A percentile compares a stretch with the other conserved stretches of the same genome.
phyloP scores from a whole-genome alignment of 1,139 yeast species.

The Yamadazyma siamensis region DNA sequence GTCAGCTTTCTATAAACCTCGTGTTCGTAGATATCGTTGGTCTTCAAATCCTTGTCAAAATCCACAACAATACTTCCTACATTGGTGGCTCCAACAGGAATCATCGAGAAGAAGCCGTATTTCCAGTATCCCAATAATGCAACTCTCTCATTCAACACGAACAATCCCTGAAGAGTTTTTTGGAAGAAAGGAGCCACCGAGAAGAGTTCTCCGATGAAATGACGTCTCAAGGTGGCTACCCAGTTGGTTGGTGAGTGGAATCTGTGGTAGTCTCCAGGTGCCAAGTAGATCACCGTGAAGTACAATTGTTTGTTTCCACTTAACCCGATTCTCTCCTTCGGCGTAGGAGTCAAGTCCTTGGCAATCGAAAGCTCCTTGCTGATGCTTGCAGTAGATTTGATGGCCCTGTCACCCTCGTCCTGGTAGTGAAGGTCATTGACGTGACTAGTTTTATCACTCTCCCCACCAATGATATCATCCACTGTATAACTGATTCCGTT shows the following conservation, averaged over 20 bases:
- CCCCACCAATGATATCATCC: constrained; percentile 64
- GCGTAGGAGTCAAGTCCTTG: constrained; percentile 38
- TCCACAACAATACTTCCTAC: constrained; percentile 93
- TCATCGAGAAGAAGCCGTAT: constrained; percentile 96
- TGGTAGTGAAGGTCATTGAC: constrained; percentile 46
- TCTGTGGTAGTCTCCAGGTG: constrained; percentile 98
- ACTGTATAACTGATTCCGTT: constrained; percentile 73
- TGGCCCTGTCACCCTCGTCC: constrained; percentile 58
- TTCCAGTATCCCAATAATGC: constrained; percentile 95
- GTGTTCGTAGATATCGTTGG: constrained; percentile 70
- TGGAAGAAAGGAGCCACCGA: constrained; percentile 98
- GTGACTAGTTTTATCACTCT: constrained; percentile 26
- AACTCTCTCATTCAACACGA: constrained; percentile 91
- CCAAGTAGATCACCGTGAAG: constrained; percentile 89
- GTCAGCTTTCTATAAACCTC: constrained; percentile 31
- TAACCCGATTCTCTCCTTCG: constrained; percentile 23
- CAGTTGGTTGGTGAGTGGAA: constrained; percentile 96
- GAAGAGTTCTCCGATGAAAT: constrained; percentile 92
- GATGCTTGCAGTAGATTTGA: constrained; percentile 30
- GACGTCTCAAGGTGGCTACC: constrained; percentile 92
- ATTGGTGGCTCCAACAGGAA: constrained; percentile 98
- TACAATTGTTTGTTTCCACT: constrained; percentile 58
- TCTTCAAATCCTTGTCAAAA: constrained; percentile 86
- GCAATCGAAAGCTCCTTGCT: constrained; percentile 42
- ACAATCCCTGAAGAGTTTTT: constrained; percentile 76